Percentiles rank a stretch among this genome's conserved stretches.
phyloP scores from a whole-genome alignment of 169 alveolate species.

The Eimeria sp. region DNA sequence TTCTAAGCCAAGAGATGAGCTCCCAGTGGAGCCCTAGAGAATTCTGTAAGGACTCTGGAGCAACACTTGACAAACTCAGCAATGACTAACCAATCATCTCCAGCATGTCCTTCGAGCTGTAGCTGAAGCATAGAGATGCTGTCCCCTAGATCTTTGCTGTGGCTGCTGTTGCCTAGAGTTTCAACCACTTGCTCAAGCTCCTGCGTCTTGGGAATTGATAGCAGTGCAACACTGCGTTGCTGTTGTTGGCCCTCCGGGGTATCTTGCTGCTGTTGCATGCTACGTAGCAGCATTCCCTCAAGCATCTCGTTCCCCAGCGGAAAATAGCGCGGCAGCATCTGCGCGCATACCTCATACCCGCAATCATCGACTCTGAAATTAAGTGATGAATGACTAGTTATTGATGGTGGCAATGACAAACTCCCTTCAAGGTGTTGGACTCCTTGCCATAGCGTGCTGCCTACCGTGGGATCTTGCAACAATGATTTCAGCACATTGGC shows the following conservation, averaged over 20 bases:
- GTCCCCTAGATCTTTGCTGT: conserved; percentile 13
- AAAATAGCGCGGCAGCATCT: conserved; percentile 57
- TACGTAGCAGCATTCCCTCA: conserved; percentile 49
- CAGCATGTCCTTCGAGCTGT: neutral
- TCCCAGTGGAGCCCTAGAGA: neutral
- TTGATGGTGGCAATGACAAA: neutral
- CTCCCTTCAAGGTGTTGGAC: neutral
- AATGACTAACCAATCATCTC: conserved; percentile 8
- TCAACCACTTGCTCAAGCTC: conserved; percentile 30
- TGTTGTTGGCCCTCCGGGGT: conserved; percentile 23
- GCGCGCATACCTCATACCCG: neutral
- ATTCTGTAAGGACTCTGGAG: neutral
- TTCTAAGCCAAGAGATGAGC: neutral
- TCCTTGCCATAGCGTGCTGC: neutral
- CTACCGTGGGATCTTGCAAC: conserved; percentile 43
- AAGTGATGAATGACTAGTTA: neutral
- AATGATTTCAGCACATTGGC: conserved; percentile 15
- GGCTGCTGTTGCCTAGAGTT: conserved; percentile 3
- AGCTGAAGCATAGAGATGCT: conserved; percentile 39
- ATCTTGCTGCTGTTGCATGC: conserved; percentile 21
- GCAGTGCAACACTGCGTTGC: neutral
- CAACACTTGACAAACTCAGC: neutral
- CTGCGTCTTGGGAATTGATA: conserved; percentile 39
- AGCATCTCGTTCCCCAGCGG: conserved; percentile 18
- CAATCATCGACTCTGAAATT: neutral